Conservation (phyloP, 208 protist genomes). For the Wallacemonas sp. region DNA sequence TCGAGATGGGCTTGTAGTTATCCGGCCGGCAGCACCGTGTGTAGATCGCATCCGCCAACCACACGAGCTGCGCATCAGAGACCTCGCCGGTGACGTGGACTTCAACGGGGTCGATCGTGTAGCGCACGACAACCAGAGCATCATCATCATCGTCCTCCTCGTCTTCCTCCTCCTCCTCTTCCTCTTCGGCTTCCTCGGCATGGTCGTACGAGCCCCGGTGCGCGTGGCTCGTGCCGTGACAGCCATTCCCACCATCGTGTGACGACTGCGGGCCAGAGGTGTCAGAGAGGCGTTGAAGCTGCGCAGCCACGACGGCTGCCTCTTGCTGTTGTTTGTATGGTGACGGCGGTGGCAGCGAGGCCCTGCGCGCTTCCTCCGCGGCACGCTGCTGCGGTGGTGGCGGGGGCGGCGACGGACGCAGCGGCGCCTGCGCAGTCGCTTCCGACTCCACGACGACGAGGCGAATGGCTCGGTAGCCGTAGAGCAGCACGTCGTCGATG, state of each 20-base stretch:
- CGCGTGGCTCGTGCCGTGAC: too few relatives aligned
- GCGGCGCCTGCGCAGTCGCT: not conserved
- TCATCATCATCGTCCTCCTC: slow-evolving; percentile 1
- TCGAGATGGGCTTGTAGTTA: not conserved
- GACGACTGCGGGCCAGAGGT: too few relatives aligned
- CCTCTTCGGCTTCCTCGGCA: not conserved
- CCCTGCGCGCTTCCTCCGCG: too few relatives aligned
- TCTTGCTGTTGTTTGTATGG: too few relatives aligned
- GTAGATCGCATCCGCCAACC: slow-evolving; percentile 55
- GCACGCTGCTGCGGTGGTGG: too few relatives aligned
- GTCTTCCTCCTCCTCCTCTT: slow-evolving; percentile 2
- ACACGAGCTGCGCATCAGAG: slow-evolving; percentile 34
- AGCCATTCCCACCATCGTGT: too few relatives aligned
- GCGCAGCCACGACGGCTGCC: too few relatives aligned
- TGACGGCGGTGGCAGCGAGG: too few relatives aligned
- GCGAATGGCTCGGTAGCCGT: slow-evolving; percentile 24
- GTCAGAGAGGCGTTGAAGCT: too few relatives aligned
- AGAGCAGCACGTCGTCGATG: slow-evolving; percentile 19
- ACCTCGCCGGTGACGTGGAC: slow-evolving; percentile 48
- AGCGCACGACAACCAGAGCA: slow-evolving; percentile 49
- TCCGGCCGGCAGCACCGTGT: slow-evolving; percentile 27
- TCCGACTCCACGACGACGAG: slow-evolving; percentile 16
- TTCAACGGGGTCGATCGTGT: slow-evolving; percentile 56
- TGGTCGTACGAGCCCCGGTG: not conserved
- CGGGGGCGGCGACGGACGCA: too few relatives aligned